These are phyloP conservation scores for Malus orientalis DNA, from an alignment of 306 rosid species.

Conservation along the genomic window DNA sequence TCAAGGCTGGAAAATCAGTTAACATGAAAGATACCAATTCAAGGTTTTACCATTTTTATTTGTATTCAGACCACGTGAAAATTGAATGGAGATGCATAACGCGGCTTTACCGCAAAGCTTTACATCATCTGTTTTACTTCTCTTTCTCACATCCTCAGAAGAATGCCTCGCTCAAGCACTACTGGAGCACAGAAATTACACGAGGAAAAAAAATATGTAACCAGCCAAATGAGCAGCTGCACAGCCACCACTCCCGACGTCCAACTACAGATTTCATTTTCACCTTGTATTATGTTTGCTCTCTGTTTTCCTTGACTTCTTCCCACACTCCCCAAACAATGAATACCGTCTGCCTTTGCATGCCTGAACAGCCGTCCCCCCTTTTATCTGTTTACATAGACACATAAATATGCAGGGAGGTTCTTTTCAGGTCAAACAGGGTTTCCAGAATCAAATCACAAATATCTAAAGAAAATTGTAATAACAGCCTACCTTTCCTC, in stretches of 20 bases:
- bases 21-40: background rate
- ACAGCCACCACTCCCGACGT: background rate
- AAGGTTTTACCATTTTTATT: constrained; percentile 9
- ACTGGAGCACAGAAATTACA: no score
- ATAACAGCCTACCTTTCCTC: constrained; percentile 49
- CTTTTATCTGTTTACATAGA: constrained; percentile 42
- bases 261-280: constrained; percentile 10
- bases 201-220: background rate
- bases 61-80: constrained; percentile 34
- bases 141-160: constrained; percentile 46
- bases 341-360: constrained; percentile 44
- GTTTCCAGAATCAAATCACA: background rate
- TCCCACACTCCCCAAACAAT: constrained; percentile 75
- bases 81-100: constrained; percentile 38
- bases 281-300: constrained; percentile 27
- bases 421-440: constrained; percentile 7
- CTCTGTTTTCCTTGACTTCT: constrained; percentile 52
- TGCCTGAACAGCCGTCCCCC: constrained; percentile 46
- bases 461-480: background rate
- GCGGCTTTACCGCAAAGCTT: constrained; percentile 26
- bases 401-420: background rate
- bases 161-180: constrained; percentile 22
- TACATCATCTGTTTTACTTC: constrained; percentile 22
- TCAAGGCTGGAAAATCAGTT: background rate
- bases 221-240: constrained; percentile 7